Evolutionary conservation across 371 early-diverging fungal species (phyloP).

Genomic region (Mucor racemosus): DNA sequence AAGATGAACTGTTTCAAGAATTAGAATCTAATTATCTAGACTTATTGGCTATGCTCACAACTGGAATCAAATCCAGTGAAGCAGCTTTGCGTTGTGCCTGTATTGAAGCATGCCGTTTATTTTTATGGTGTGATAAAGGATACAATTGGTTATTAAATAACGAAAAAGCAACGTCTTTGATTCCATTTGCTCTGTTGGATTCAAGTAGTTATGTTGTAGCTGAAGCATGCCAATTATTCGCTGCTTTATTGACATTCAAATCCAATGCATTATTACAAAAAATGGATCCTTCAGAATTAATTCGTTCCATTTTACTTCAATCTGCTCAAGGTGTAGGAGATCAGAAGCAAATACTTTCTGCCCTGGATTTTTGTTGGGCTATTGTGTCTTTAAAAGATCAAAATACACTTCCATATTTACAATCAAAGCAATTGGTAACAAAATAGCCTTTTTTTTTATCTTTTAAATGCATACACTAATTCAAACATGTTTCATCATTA

Average conservation of each 20-base stretch:
- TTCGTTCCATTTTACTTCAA: slow-evolving; percentile 21
- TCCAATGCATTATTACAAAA: not conserved
- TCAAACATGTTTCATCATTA: not conserved
- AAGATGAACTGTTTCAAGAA: slow-evolving; percentile 17
- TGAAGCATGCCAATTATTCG: slow-evolving; percentile 31
- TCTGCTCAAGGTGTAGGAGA: slow-evolving; percentile 4
- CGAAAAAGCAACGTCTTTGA: slow-evolving; percentile 24
- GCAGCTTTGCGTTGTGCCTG: slow-evolving; percentile 42
- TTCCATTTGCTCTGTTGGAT: slow-evolving; percentile 34
- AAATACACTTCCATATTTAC: slow-evolving; percentile 26
- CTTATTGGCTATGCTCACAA: slow-evolving; percentile 20
- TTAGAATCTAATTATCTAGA: slow-evolving; percentile 13
- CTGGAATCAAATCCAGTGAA: slow-evolving; percentile 32
- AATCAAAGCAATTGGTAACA: slow-evolving; percentile 30
- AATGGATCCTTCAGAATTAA: slow-evolving; percentile 31
- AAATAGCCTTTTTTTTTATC: no score
- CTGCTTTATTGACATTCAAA: slow-evolving; percentile 3
- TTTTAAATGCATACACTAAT: no score
- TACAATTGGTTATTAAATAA: slow-evolving; percentile 31
- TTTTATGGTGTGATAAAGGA: slow-evolving; percentile 25
- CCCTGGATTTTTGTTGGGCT: slow-evolving; percentile 47
- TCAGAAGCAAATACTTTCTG: slow-evolving; percentile 25
- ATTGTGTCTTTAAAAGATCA: slow-evolving; percentile 24
- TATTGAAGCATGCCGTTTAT: slow-evolving; percentile 37
- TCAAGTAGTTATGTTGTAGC: slow-evolving; percentile 41